Base-by-base conservation (phyloP, 1,284 basidiomycete species). In the Crucibulum parvulum region DNA sequence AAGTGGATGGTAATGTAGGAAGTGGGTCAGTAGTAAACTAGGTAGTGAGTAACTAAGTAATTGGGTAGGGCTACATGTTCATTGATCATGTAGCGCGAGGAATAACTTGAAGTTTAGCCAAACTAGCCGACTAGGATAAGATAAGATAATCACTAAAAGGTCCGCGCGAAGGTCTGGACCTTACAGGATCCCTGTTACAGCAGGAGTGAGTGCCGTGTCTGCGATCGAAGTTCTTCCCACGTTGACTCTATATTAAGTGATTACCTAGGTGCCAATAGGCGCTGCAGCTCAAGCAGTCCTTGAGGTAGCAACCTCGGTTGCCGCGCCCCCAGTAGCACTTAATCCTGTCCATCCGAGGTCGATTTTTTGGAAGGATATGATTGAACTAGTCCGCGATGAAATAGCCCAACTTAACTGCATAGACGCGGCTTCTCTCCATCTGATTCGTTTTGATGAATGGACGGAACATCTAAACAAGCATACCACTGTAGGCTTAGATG, bases 311-410 rank as follows among this genome's bases (percentile, higher is more conserved):
- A 57, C 60, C 43, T 53, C 56, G 8, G 56, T 57, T 16, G 37
- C 53, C 6, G 56, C 18, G 24, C 48, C 56, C 31, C 57, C 64
- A 4, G 46, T 36, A 2, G 54, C 61, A 15, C 39, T 67, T 4
- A 62, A 69, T 56, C 43, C 67, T 10, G 58, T 63, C 5, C 67
- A 69, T 51, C 66, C 67, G 10, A 60, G 55, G 13, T 64, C 64
- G 8, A 41, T 61, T 7, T 35, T 36, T 24, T 65, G 62, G 62
- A 56, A 57, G 2, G 15, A 53, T 35, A 41, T 66, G 39, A 62
- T 63, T 13, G 16, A 55, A 11, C 34, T 53, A 15, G 47, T 64
- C 34, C 46, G 48, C 16, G 11, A 53, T 10, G 59, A 51, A 9
- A 10, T 65, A 4, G 45, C 53, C 11, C 34, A 48, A 37, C 39